phyloP scores from a whole-genome alignment of 169 alveolate genomes.

The Plasmodium billcollinsi region DNA sequence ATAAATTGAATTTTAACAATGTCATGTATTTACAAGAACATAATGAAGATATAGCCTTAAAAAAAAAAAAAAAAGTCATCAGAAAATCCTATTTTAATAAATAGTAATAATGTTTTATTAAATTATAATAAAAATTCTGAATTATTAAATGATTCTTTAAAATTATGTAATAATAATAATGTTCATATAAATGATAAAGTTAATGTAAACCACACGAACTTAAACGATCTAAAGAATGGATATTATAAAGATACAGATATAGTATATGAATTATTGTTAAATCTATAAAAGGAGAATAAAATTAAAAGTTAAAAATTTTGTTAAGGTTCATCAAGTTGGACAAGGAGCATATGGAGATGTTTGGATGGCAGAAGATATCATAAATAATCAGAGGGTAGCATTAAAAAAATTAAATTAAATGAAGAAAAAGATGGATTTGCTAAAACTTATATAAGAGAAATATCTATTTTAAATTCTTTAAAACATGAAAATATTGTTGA shows the following conservation, averaged over 20 bases:
- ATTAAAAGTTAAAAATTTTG: conserved; percentile 81
- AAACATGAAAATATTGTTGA: conserved; percentile 89
- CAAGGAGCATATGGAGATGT: conserved; percentile 95
- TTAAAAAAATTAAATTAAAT: conserved; percentile 87
- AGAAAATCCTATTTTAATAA: too few species aligned
- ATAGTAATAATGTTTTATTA: too few species aligned
- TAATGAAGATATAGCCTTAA: too few species aligned
- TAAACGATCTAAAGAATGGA: background rate
- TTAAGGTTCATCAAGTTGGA: conserved; percentile 91
- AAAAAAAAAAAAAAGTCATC: too few species aligned
- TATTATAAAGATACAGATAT: background rate
- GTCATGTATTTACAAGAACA: too few species aligned
- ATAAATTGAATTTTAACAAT: too few species aligned
- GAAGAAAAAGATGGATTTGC: conserved; percentile 93
- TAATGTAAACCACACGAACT: background rate
- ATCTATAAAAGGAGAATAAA: conserved; percentile 48
- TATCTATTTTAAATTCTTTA: conserved; percentile 85
- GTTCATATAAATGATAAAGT: conserved; percentile 11
- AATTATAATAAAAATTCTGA: too few species aligned
- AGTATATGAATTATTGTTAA: conserved; percentile 25
- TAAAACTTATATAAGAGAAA: conserved; percentile 91
- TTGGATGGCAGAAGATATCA: conserved; percentile 92
- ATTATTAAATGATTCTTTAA: too few species aligned
- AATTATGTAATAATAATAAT: too few species aligned
- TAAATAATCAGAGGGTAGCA: conserved; percentile 87